A percentile compares a stretch with the other conserved stretches of the same genome.
phyloP scores from a whole-genome alignment of 768 basidiomycete genomes.

The Rickenella mellea region DNA sequence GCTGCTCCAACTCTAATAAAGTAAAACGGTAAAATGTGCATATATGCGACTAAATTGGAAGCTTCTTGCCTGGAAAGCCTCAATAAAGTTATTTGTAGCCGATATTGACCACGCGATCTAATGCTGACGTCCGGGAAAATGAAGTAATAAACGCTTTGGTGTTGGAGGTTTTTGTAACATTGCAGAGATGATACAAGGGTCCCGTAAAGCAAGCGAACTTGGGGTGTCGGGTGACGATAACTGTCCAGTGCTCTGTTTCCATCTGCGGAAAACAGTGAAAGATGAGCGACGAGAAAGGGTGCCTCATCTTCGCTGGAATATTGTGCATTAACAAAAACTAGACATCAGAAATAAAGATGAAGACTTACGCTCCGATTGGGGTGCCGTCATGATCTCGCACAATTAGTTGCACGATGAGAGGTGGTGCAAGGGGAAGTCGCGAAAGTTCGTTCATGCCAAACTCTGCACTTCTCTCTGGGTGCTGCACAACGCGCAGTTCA shows the following conservation, averaged over 20 bases:
- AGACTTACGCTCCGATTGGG: constrained; percentile 67
- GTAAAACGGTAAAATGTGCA: constrained; percentile 11
- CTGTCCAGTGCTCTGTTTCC: constrained; percentile 53
- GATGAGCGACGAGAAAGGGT: constrained; percentile 79
- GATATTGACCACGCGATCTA: constrained; percentile 66
- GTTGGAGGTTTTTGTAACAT: constrained; percentile 70
- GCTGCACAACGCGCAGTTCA: constrained; percentile 77
- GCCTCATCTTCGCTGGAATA: constrained; percentile 68
- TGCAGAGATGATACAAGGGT: constrained; percentile 79
- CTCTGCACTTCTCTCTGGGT: constrained; percentile 74
- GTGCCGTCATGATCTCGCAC: constrained; percentile 67
- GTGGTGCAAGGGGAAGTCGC: constrained; percentile 76
- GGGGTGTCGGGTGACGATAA: constrained; percentile 46
- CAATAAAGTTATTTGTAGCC: constrained; percentile 64
- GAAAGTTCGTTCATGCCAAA: constrained; percentile 69
- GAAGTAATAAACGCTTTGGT: constrained; percentile 77
- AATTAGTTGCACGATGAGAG: constrained; percentile 71
- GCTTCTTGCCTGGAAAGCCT: constrained; percentile 62
- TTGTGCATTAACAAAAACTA: neutral
- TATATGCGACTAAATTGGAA: constrained; percentile 8
- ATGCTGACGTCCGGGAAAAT: constrained; percentile 88
- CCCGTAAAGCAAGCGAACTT: constrained; percentile 71
- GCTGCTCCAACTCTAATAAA: constrained; percentile 36
- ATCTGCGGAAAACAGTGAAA: constrained; percentile 66
- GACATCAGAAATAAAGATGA: constrained; percentile 10